Percentiles rank a stretch among this genome's conserved stretches.
Evolutionary conservation across 148 eudicot species (phyloP).

Genomic region (Heliamphora exappendiculata): DNA sequence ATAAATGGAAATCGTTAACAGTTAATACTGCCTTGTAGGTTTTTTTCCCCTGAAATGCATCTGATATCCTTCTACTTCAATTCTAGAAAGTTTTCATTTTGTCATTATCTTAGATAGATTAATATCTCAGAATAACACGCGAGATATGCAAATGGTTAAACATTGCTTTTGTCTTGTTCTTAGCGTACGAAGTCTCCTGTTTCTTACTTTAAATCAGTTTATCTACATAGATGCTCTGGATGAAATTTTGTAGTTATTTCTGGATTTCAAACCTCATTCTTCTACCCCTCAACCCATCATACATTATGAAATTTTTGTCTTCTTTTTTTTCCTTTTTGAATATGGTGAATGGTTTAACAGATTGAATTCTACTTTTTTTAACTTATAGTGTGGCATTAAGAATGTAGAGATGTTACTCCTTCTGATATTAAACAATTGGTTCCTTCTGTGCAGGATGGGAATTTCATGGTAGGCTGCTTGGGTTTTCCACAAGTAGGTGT

Average conservation of each 20-base stretch:
- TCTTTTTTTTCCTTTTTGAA: background rate
- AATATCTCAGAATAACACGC: background rate
- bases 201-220: background rate
- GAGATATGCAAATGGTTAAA: background rate
- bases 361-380: background rate
- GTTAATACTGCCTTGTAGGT: background rate
- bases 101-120: background rate
- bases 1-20: background rate
- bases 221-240: background rate
- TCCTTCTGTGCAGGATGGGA: constrained; percentile 69
- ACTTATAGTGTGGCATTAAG: background rate
- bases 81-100: background rate
- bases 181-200: background rate
- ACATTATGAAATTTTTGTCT: background rate
- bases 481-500: constrained; percentile 78
- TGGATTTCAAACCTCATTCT: background rate
- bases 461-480: constrained; percentile 94
- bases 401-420: constrained; percentile 2
- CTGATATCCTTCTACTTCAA: background rate
- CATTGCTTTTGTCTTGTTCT: background rate
- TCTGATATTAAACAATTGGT: background rate
- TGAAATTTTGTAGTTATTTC: background rate
- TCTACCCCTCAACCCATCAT: too few species aligned
- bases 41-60: background rate
- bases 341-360: background rate